Base-by-base conservation (phyloP, 1,284 basidiomycete species). In the Marasmius oreades region DNA sequence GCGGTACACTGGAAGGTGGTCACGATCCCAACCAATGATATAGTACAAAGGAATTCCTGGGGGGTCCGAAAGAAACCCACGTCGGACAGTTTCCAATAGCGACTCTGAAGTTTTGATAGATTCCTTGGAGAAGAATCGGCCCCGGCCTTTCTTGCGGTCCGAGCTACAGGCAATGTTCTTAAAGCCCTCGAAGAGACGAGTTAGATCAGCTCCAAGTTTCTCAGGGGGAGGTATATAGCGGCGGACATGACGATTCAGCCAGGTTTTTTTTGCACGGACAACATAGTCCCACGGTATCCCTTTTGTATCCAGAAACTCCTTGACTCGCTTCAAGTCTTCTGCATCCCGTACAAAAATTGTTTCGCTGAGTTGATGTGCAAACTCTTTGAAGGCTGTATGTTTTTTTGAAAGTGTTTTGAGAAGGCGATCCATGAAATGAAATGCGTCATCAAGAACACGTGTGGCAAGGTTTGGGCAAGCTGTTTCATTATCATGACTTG, bases 381-480 rank as follows among this genome's bases (percentile, higher is more conserved):
- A 60, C 6, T 31, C 56, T 28, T 58, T 58, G 42, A 44, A 60
- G 3, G 59, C 59, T 16, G 52, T 31, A 26, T 60, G 56, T 12
- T 57, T 57, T 28, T 58, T 60, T 6, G 56, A 47, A 5, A 60
- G 52, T 1, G 51, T 45, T 14, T 53, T 44, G 2, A 55, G 47
- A 14, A 60, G 14, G 34, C 59, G 48, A 28, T 60, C 56, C 53
- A 57, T 55, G 43, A 58, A 57, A 23, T 60, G 59, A 37, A 54
- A 58, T 8, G 52, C 55, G 51, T 60, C 59, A 43, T 60, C 59
- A 28, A 55, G 48, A 39, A 60, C 53, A 5, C 56, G 56, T n/a
- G 44, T n/a, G 22, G 56, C 18, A 5, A 50, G 16, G 39, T 43
- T 11, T 20, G 42, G 14, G 8, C 8, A 36, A 8, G 8, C 34